A percentile compares a stretch with the other conserved stretches of the same genome.
These are phyloP conservation scores for Paratinospora sagittata DNA, from an alignment of 164 flowering plant species.

Conservation along the genomic window DNA sequence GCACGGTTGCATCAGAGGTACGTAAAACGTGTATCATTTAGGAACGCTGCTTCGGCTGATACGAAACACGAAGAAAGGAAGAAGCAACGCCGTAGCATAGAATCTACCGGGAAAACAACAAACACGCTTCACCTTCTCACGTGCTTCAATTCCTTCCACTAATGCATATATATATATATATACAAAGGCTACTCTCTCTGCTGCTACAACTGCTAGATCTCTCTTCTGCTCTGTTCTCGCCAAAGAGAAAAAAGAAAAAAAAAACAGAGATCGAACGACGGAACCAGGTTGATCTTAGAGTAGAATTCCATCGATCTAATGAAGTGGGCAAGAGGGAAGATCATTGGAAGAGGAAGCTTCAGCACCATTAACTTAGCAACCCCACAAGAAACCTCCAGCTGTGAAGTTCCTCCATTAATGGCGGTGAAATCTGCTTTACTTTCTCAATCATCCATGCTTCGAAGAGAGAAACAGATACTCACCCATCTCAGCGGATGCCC, in stretches of 20 bases:
- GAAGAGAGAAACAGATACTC: constrained; percentile 37
- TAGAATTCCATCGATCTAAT: constrained; percentile 15
- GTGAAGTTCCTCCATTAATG: constrained; percentile 22
- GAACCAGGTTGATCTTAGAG: too few relatives aligned
- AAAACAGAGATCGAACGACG: too few relatives aligned
- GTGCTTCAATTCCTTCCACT: too few relatives aligned
- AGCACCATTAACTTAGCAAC: constrained; percentile 41
- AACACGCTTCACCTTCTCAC: too few relatives aligned
- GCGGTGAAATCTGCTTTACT: constrained; percentile 47
- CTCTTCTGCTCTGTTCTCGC: not conserved
- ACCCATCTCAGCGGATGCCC: constrained; percentile 28
- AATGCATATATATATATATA: too few relatives aligned
- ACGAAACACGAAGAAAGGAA: too few relatives aligned
- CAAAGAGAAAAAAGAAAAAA: too few relatives aligned
- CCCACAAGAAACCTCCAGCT: constrained; percentile 3
- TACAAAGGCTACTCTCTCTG: not conserved
- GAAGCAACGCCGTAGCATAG: too few relatives aligned
- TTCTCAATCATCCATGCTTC: constrained; percentile 28
- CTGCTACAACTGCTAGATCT: not conserved
- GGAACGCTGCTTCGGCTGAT: too few relatives aligned
- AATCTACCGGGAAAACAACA: too few relatives aligned
- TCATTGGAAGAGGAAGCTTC: constrained; percentile 57
- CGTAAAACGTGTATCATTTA: too few relatives aligned
- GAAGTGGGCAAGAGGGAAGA: constrained; percentile 58
- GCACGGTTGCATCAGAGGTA: too few relatives aligned